Evolutionary conservation across 139 green algal genomes (phyloP).

Genomic region (Chlamydomonas sp.): DNA sequence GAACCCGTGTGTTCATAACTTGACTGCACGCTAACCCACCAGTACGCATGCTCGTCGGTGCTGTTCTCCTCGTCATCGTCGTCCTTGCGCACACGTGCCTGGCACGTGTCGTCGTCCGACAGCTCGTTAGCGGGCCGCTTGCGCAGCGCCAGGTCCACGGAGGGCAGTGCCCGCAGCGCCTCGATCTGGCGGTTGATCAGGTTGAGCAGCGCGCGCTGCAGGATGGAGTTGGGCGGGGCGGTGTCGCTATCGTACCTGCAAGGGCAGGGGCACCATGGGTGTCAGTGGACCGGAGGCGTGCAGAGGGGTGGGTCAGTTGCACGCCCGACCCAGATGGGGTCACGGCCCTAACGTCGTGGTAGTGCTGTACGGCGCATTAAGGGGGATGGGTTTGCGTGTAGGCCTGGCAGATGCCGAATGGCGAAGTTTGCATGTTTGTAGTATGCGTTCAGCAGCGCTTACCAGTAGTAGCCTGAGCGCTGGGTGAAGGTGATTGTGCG

Average conservation of each 20-base stretch:
- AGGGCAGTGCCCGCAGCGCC: conserved; percentile 23
- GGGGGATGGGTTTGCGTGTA: no score
- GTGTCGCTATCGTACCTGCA: conserved; percentile 10
- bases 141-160: conserved; percentile 30
- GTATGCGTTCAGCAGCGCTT: background rate
- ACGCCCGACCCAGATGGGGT: background rate
- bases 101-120: background rate
- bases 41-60: conserved; percentile 37
- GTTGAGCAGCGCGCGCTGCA: conserved; percentile 42
- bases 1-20: no score
- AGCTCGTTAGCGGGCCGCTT: background rate
- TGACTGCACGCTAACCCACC: background rate
- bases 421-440: background rate
- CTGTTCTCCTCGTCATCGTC: conserved; percentile 15
- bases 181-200: conserved; percentile 18
- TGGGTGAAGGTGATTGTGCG: conserved; percentile 3
- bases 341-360: no score
- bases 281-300: no score
- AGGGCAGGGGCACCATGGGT: background rate
- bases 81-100: background rate
- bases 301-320: no score
- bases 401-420: no score
- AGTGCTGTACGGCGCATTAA: no score
- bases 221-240: conserved; percentile 30
- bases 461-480: conserved; percentile 12